Evolutionary conservation across 2,329 filamentous ascomycete species (phyloP).

Genomic region (Zopfia rhizophila): DNA sequence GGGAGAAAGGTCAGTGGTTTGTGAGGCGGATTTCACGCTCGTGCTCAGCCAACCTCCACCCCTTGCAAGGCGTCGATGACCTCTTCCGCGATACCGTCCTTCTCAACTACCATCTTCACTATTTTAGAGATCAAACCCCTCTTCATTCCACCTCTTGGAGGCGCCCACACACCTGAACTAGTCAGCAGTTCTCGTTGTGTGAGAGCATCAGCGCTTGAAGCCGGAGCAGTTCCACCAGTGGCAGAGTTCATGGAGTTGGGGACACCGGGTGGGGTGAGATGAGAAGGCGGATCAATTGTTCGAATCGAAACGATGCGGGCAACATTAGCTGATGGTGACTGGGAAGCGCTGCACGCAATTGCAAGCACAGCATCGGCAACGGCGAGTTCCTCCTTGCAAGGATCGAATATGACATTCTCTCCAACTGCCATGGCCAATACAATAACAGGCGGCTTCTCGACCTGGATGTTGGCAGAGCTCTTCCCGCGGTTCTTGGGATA

Average conservation of each 20-base stretch:
- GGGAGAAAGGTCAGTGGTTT: too few relatives aligned
- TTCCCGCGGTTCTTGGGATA: constrained; percentile 67
- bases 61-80: constrained; percentile 83
- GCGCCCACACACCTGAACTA: constrained; percentile 79
- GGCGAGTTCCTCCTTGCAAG: constrained; percentile 87
- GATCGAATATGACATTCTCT: constrained; percentile 93
- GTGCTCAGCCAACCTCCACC: constrained; percentile 67
- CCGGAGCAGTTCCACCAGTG: constrained; percentile 52
- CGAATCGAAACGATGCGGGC: constrained; percentile 57
- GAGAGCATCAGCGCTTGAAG: constrained; percentile 52
- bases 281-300: constrained; percentile 61
- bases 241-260: constrained; percentile 59
- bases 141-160: constrained; percentile 84
- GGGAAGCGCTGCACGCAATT: constrained; percentile 72
- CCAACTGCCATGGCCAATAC: constrained; percentile 89
- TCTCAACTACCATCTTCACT: constrained; percentile 78
- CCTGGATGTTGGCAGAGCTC: constrained; percentile 30
- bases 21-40: too few relatives aligned
- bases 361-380: constrained; percentile 92
- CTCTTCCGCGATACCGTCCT: constrained; percentile 84
- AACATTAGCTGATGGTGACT: constrained; percentile 29
- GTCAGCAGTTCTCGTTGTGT: constrained; percentile 67
- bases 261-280: constrained; percentile 60
- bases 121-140: constrained; percentile 77
- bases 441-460: constrained; percentile 80